These are phyloP conservation scores for Microbotryum lychnidis-dioicae DNA, from an alignment of 1,284 basidiomycete genomes.

Conservation along the genomic window DNA sequence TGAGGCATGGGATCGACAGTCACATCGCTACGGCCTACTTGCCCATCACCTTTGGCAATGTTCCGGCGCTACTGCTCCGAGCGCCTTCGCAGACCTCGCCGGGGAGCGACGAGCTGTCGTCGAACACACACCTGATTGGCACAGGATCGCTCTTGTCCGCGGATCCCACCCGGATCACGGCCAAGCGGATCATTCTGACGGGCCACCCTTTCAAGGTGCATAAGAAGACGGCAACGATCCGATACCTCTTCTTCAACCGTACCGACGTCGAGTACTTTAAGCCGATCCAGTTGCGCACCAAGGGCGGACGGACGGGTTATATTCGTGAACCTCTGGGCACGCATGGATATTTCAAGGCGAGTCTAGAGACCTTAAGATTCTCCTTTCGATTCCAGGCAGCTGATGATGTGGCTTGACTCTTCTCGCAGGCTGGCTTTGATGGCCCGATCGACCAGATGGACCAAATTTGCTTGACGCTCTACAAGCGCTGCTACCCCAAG, in stretches of 20 bases:
- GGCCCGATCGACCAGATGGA: constrained; percentile 88
- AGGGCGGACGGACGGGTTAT: constrained; percentile 84
- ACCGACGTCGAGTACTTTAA: constrained; percentile 88
- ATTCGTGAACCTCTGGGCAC: constrained; percentile 87
- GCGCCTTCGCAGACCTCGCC: constrained; percentile 33
- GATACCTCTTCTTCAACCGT: constrained; percentile 97
- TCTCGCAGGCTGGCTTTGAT: constrained; percentile 58
- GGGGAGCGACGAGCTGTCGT: constrained; percentile 5
- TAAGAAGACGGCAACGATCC: constrained; percentile 92
- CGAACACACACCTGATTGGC: constrained; percentile 60
- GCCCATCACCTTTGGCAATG: constrained; percentile 71
- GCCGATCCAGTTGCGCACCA: constrained; percentile 86
- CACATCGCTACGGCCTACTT: constrained; percentile 79
- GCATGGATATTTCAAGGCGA: constrained; percentile 90
- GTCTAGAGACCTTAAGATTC: background rate
- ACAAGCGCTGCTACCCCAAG: constrained; percentile 43
- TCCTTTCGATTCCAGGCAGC: too few relatives aligned
- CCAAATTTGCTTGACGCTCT: constrained; percentile 38
- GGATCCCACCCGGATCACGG: constrained; percentile 82
- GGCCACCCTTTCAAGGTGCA: constrained; percentile 97
- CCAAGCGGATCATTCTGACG: constrained; percentile 86
- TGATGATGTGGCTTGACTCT: background rate
- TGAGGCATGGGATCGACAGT: constrained; percentile 59
- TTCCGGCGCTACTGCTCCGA: constrained; percentile 32
- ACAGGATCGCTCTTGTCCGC: constrained; percentile 80